These are phyloP conservation scores for Phytophthora hibernalis DNA, from an alignment of 352 stramenopile genomes.

Conservation along the genomic window DNA sequence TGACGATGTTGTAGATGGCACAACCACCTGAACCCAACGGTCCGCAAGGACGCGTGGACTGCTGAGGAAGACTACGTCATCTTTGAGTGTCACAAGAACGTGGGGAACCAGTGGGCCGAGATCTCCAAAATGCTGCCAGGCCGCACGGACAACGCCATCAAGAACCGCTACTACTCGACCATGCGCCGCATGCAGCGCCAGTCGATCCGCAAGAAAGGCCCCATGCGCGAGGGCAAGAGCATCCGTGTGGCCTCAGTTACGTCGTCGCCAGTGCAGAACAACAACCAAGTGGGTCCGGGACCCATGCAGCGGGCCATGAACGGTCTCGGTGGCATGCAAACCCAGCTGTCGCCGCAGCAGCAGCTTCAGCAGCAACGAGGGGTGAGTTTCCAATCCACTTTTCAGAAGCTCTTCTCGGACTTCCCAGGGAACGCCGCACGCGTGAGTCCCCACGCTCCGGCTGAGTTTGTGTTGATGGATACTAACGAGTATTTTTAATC, in stretches of 20 bases:
- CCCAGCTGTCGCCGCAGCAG: conserved; percentile 26
- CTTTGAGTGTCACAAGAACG: conserved; percentile 91
- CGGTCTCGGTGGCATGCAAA: conserved; percentile 16
- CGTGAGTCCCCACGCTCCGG: conserved; percentile 40
- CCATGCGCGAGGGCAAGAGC: conserved; percentile 81
- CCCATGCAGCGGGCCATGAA: conserved; percentile 31
- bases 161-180: conserved; percentile 94
- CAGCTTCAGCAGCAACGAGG: conserved; percentile 38
- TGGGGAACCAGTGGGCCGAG: conserved; percentile 93
- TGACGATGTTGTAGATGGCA: conserved; percentile 67
- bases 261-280: conserved; percentile 45
- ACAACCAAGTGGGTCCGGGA: conserved; percentile 18
- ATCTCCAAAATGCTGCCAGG: conserved; percentile 92
- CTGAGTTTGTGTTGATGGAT: neutral
- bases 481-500: conserved; percentile 6
- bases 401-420: conserved; percentile 68
- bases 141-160: conserved; percentile 92
- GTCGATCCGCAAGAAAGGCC: conserved; percentile 88
- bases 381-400: conserved; percentile 55
- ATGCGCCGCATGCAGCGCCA: conserved; percentile 90
- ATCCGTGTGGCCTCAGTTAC: conserved; percentile 75
- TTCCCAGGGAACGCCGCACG: conserved; percentile 36
- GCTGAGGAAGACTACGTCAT: conserved; percentile 92
- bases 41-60: conserved; percentile 91
- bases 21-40: conserved; percentile 88